phyloP scores from a whole-genome alignment of 2,329 filamentous ascomycete genomes.

The Aspergillus flavus region DNA sequence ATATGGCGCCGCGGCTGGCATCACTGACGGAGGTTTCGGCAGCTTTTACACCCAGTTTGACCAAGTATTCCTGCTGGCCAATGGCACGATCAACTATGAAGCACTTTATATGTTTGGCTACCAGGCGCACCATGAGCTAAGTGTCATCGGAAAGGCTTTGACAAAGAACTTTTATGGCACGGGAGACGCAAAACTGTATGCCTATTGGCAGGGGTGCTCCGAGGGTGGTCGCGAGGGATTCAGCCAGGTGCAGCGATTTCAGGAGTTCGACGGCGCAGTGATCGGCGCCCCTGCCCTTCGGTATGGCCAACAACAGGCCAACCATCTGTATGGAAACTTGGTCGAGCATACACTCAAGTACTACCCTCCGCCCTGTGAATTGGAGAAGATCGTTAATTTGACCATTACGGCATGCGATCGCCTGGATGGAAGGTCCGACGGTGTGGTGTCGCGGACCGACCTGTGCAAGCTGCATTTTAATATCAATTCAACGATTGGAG shows the following conservation, averaged over 20 bases:
- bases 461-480: conserved; percentile 53
- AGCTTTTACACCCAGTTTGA: conserved; percentile 43
- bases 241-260: conserved; percentile 56
- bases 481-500: conserved; percentile 50
- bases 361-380: conserved; percentile 42
- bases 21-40: conserved; percentile 49
- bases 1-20: conserved; percentile 46
- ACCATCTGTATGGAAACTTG: conserved; percentile 42
- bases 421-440: conserved; percentile 58
- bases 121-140: conserved; percentile 56
- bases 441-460: conserved; percentile 54
- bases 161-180: conserved; percentile 45
- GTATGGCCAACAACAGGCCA: conserved; percentile 47
- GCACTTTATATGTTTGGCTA: conserved; percentile 44
- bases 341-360: conserved; percentile 47
- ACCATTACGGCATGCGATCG: conserved; percentile 59
- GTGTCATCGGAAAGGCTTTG: conserved; percentile 48
- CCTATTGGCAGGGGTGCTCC: conserved; percentile 59
- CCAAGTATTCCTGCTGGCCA: conserved; percentile 46
- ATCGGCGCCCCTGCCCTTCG: conserved; percentile 53
- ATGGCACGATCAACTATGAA: conserved; percentile 48
- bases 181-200: conserved; percentile 30
- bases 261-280: conserved; percentile 51
- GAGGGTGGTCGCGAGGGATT: conserved; percentile 58
- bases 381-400: conserved; percentile 49